These are phyloP conservation scores for Ophiorrhiza pumila DNA, from an alignment of 257 asterid species.

Conservation along the genomic window DNA sequence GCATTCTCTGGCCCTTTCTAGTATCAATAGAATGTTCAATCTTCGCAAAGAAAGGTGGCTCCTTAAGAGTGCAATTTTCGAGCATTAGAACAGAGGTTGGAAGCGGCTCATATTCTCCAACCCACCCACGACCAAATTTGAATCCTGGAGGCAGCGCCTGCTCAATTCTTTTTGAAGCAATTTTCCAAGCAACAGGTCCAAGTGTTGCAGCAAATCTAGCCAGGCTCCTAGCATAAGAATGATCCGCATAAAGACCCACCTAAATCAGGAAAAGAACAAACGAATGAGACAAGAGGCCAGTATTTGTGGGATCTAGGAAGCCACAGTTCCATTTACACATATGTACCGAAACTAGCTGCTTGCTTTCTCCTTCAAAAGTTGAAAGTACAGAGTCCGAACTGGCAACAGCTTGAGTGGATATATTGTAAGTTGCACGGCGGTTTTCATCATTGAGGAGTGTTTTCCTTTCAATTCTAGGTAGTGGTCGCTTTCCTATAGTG, in stretches of 20 bases:
- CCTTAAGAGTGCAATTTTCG: conserved; percentile 53
- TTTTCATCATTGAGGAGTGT: conserved; percentile 54
- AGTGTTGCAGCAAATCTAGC: conserved; percentile 88
- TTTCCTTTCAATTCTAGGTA: conserved; percentile 59
- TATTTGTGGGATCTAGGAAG: neutral
- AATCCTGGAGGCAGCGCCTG: conserved; percentile 80
- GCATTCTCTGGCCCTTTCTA: conserved; percentile 32
- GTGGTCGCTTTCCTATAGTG: conserved; percentile 54
- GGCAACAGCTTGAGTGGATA: conserved; percentile 43
- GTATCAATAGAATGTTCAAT: conserved; percentile 29
- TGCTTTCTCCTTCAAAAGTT: conserved; percentile 86
- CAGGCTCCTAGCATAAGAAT: conserved; percentile 90
- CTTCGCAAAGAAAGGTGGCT: conserved; percentile 57
- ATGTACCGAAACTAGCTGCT: conserved; percentile 87
- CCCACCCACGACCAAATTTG: conserved; percentile 96
- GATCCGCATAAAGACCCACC: conserved; percentile 93
- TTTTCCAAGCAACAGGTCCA: conserved; percentile 86
- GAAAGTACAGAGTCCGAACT: conserved; percentile 65
- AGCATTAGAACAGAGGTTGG: conserved; percentile 75
- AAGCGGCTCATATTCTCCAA: conserved; percentile 92
- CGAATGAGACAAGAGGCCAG: conserved; percentile 11
- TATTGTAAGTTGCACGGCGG: conserved; percentile 71
- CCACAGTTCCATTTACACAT: conserved; percentile 3
- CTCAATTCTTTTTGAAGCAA: conserved; percentile 84
- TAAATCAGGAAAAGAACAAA: conserved; percentile 27